phyloP scores from a whole-genome alignment of 1,284 basidiomycete species.

The Pseudozyma flocculosa region DNA sequence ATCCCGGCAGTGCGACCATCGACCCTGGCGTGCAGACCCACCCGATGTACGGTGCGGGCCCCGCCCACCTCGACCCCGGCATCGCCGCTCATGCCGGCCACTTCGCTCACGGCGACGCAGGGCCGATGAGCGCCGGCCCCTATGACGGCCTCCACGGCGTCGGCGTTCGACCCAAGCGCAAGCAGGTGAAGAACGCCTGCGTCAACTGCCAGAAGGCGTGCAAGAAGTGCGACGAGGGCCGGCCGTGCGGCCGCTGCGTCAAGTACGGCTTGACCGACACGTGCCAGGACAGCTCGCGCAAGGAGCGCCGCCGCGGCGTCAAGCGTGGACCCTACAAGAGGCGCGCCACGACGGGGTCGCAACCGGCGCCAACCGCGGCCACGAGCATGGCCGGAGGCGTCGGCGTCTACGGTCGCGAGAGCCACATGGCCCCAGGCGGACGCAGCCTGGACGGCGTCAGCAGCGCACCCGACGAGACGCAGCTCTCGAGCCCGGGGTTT shows the following conservation, averaged over 20 bases:
- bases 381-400: conserved; percentile 13
- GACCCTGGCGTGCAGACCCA: neutral
- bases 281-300: conserved; percentile 77
- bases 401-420: conserved; percentile 21
- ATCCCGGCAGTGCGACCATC: conserved; percentile 2
- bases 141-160: conserved; percentile 21
- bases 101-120: conserved; percentile 22
- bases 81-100: conserved; percentile 15
- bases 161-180: conserved; percentile 64
- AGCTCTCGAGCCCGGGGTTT: conserved; percentile 30
- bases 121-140: conserved; percentile 19
- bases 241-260: conserved; percentile 80
- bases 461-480: conserved; percentile 22
- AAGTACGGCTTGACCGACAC: conserved; percentile 78
- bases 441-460: conserved; percentile 27
- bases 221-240: conserved; percentile 84
- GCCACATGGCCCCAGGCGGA: conserved; percentile 17
- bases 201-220: conserved; percentile 84
- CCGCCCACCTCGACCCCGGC: neutral
- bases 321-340: conserved; percentile 90
- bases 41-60: neutral
- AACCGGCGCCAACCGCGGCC: conserved; percentile 20
- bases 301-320: conserved; percentile 79
- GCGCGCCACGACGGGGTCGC: conserved; percentile 40
- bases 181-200: conserved; percentile 86